Percentiles rank a stretch among this genome's conserved stretches.
Evolutionary conservation across 139 green algal species (phyloP).

Genomic region (Volvox reticuliferus): DNA sequence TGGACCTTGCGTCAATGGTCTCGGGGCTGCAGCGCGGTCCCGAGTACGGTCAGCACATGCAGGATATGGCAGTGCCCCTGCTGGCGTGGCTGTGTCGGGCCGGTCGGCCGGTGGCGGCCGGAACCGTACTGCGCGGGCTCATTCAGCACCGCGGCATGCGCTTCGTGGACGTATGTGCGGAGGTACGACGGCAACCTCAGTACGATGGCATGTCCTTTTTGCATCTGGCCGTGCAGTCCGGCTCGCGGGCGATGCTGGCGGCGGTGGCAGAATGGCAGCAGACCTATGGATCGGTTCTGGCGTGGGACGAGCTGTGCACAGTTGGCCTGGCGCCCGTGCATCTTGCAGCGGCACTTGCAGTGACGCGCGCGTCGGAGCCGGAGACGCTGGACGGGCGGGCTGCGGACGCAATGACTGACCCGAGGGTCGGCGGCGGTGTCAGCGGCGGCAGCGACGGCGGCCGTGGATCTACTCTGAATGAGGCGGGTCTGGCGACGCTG

Average conservation of each 20-base stretch:
- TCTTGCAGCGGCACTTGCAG: background rate
- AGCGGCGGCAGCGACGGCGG: background rate
- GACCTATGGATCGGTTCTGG: background rate
- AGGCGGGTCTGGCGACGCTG: background rate
- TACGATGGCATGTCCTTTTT: conserved; percentile 16
- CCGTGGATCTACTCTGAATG: background rate
- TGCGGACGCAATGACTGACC: background rate
- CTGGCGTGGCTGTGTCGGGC: conserved; percentile 14
- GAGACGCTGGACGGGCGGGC: background rate
- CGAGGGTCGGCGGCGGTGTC: background rate
- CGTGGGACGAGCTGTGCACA: conserved; percentile 11
- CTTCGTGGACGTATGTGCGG: background rate
- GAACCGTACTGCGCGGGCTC: background rate
- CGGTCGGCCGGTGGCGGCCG: conserved; percentile 7
- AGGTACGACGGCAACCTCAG: background rate
- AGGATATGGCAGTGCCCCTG: conserved; percentile 26
- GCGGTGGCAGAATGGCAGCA: background rate
- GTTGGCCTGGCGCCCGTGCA: background rate
- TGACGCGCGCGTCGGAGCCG: background rate
- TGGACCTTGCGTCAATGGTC: background rate
- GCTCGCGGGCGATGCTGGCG: background rate
- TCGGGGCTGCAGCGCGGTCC: conserved; percentile 7
- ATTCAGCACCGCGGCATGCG: conserved; percentile 19
- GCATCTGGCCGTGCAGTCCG: conserved; percentile 27
- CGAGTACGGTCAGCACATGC: conserved; percentile 21